phyloP scores from a whole-genome alignment of 352 stramenopile species.

The Globisporangium middletonii region DNA sequence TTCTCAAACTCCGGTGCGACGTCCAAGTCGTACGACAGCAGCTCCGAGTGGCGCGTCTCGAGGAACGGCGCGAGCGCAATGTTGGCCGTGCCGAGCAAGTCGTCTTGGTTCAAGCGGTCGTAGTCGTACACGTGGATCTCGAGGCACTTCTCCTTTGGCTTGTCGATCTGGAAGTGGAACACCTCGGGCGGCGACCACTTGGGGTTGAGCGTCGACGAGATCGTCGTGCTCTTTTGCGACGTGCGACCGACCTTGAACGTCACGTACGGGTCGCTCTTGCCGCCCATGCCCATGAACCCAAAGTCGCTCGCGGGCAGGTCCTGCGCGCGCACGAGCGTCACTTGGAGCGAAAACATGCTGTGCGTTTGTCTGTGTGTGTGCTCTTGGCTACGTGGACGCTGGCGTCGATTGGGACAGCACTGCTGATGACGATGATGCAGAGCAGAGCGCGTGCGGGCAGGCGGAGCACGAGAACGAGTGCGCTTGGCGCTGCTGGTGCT shows the following conservation, averaged over 20 bases:
- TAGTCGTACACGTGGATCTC: constrained; percentile 61
- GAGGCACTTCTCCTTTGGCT: constrained; percentile 49
- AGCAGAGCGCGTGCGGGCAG: too few species aligned
- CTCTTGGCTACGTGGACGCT: too few species aligned
- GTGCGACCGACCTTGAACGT: constrained; percentile 45
- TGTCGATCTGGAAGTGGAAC: constrained; percentile 61
- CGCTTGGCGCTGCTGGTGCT: too few species aligned
- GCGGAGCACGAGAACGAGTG: too few species aligned
- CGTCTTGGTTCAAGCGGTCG: constrained; percentile 52
- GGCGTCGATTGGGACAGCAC: too few species aligned
- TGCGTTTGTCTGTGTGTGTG: too few species aligned
- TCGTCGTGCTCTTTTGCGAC: constrained; percentile 45
- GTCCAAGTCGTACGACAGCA: constrained; percentile 52
- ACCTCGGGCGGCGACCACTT: constrained; percentile 47
- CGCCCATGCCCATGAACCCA: constrained; percentile 59
- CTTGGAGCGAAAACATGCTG: constrained; percentile 48
- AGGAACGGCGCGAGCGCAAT: constrained; percentile 48
- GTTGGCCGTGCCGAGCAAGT: constrained; percentile 45
- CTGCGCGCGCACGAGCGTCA: constrained; percentile 41
- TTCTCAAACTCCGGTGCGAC: constrained; percentile 49
- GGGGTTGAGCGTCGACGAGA: constrained; percentile 42
- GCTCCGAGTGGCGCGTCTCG: constrained; percentile 35
- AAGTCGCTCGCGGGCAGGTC: constrained; percentile 58
- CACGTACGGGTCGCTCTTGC: constrained; percentile 76
- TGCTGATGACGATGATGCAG: too few species aligned